Conservation (phyloP, 805 yeast genomes). For the Tetrapisispora pingtungensis region DNA sequence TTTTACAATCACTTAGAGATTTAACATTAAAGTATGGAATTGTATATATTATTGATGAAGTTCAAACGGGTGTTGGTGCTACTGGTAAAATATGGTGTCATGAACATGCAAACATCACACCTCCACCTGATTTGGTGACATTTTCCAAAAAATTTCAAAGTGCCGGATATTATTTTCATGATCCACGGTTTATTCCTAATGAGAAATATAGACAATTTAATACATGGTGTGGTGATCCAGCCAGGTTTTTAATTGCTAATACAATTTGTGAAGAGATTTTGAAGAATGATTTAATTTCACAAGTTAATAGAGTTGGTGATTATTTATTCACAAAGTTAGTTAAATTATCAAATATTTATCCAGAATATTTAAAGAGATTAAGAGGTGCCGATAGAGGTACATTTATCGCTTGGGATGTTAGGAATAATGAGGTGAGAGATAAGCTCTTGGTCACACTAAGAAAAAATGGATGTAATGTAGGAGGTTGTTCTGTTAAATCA, state of each 20-base stretch:
- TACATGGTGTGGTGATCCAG: constrained; percentile 74
- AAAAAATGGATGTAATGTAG: constrained; percentile 49
- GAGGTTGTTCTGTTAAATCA: constrained; percentile 53
- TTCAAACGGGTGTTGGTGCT: constrained; percentile 68
- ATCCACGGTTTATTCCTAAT: constrained; percentile 48
- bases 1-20: constrained; percentile 54
- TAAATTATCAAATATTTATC: constrained; percentile 30
- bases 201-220: constrained; percentile 61
- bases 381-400: constrained; percentile 58
- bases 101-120: constrained; percentile 52
- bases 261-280: constrained; percentile 47
- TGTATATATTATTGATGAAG: constrained; percentile 60
- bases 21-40: constrained; percentile 47
- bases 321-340: constrained; percentile 40
- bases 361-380: constrained; percentile 36
- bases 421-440: constrained; percentile 36
- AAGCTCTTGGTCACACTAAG: constrained; percentile 37
- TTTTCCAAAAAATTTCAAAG: constrained; percentile 65
- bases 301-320: constrained; percentile 43
- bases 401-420: constrained; percentile 56
- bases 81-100: constrained; percentile 68
- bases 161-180: constrained; percentile 60
- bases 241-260: constrained; percentile 54
- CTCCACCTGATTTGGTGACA: constrained; percentile 60
- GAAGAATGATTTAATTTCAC: constrained; percentile 39